These are phyloP conservation scores for Termitomyces sp. DNA, from an alignment of 1,284 basidiomycete genomes.

Conservation along the genomic window DNA sequence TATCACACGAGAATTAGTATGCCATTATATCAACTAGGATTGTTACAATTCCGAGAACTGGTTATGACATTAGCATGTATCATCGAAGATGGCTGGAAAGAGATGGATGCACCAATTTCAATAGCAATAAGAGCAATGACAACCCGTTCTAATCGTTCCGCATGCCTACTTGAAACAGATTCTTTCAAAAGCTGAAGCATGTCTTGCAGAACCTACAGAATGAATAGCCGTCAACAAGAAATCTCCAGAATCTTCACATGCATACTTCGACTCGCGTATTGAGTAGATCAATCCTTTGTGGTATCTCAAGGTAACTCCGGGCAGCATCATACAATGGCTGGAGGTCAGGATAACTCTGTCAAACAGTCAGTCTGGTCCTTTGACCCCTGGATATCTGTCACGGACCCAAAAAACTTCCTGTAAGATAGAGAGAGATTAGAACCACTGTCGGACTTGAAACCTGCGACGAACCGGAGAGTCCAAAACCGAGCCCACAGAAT, in stretches of 20 bases:
- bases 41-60: constrained; percentile 42
- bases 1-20: constrained; percentile 12
- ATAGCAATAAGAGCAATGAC: constrained; percentile 91
- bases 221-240: not conserved
- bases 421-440: not conserved
- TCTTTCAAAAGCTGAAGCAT: constrained; percentile 96
- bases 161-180: constrained; percentile 86
- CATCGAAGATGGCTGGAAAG: not conserved
- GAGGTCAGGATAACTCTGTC: constrained; percentile 82
- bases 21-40: constrained; percentile 45
- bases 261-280: constrained; percentile 89
- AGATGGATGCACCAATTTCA: constrained; percentile 62
- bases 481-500: constrained; percentile 91
- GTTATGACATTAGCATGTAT: not conserved
- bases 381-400: constrained; percentile 3
- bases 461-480: constrained; percentile 77
- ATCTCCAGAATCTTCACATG: constrained; percentile 7
- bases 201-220: constrained; percentile 81
- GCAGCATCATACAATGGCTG: constrained; percentile 95
- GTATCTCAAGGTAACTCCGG: constrained; percentile 90
- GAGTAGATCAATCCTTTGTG: constrained; percentile 88
- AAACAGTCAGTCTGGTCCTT: constrained; percentile 1
- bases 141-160: constrained; percentile 92
- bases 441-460: constrained; percentile 1
- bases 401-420: constrained; percentile 91